phyloP scores from a whole-genome alignment of 2,329 filamentous ascomycete species.

The Colletotrichum sidae region DNA sequence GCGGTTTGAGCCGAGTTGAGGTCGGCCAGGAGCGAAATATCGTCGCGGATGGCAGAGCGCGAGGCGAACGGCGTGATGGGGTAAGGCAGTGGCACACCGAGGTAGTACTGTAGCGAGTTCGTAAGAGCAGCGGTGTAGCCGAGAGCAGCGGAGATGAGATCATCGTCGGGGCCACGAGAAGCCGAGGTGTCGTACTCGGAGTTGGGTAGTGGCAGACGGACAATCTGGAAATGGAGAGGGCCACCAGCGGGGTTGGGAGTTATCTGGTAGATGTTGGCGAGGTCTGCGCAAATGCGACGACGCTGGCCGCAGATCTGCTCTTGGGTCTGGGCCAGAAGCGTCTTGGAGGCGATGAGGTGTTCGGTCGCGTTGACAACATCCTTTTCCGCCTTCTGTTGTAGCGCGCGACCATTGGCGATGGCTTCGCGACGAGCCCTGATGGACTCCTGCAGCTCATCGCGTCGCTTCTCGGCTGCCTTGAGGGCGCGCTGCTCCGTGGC shows the following conservation, averaged over 20 bases:
- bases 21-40: conserved; percentile 69
- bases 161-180: conserved; percentile 64
- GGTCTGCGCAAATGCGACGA: conserved; percentile 86
- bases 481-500: conserved; percentile 74
- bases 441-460: conserved; percentile 75
- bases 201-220: conserved; percentile 82
- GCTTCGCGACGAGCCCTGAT: conserved; percentile 73
- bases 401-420: conserved; percentile 72
- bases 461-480: conserved; percentile 69
- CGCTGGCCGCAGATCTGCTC: conserved; percentile 86
- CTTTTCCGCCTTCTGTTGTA: conserved; percentile 67
- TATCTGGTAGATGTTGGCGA: conserved; percentile 84
- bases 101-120: conserved; percentile 83
- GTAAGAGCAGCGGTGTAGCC: conserved; percentile 83
- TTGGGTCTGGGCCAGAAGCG: conserved; percentile 66
- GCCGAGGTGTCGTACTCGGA: conserved; percentile 73
- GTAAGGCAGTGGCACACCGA: conserved; percentile 83
- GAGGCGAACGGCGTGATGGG: conserved; percentile 79
- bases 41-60: conserved; percentile 79
- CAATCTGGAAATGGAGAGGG: conserved; percentile 86
- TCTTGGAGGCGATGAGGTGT: conserved; percentile 67
- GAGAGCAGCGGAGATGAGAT: conserved; percentile 82
- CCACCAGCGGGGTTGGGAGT: conserved; percentile 66
- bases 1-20: conserved; percentile 40
- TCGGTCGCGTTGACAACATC: conserved; percentile 72